Base-by-base conservation (phyloP, 257 asterid species). In the Sherardia arvensis region DNA sequence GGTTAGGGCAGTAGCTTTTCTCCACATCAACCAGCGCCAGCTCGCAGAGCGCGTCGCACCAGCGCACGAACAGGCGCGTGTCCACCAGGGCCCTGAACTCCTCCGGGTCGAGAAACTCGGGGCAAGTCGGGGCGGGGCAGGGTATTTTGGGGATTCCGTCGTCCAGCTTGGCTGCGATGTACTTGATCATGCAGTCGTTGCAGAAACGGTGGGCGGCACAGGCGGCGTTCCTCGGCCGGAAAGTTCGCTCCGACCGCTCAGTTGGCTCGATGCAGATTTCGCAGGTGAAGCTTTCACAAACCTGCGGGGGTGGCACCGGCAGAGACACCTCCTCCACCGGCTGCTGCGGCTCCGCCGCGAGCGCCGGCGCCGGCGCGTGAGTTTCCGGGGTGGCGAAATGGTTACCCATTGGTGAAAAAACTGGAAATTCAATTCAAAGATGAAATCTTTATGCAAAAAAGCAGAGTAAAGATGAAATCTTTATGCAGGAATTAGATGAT, bases 11-110 rank as follows among this genome's bases (percentile, higher is more conserved):
- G 61, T 85, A 85, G 59, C 88, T 71, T 55, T 47, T 66, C 0
- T 74, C 78, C 45, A 28, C 20, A 10, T 62, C 83, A 76, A 70
- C 32, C 53, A 87, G 60, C 69, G 78, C 78, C 17, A 68, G 53
- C 36, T 87, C 85, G 34, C 94, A 85, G 7, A 83, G 83, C 40
- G 66, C 83, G 54, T 87, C 94, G 69, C 92, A 81, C 95, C 97
- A 85, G 70, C 79, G 79, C n/a, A 70, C 80, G 54, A 87, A 90
- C 62, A 80, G 74, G 63, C 62, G 30, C 4, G 47, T 73, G 5
- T 79, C 79, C 1, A 85, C 65, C 20, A 81, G 60, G 1, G 70
- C 7, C 17, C 80, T 83, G 68, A 83, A 83, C 4, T 76, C 79
- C 25, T 53, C 17, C 15, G 90, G 83, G 76, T 87, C 97, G 48